Conservation (phyloP, 148 eudicot genomes). For the Camellia japonica region DNA sequence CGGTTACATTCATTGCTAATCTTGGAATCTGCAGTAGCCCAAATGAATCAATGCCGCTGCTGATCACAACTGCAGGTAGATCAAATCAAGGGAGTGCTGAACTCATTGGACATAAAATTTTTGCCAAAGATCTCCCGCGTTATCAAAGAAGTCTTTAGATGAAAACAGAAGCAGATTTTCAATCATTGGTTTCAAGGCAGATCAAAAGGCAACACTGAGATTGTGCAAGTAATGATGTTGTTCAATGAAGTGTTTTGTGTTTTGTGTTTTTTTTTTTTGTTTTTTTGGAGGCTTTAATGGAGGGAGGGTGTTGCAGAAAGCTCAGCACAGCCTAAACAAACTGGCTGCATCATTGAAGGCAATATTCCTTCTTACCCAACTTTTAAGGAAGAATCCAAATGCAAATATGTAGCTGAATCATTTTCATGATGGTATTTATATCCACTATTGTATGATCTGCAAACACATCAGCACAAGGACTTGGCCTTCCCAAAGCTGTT, state of each 20-base stretch:
- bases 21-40: conserved; percentile 41
- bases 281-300: neutral
- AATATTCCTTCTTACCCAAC: neutral
- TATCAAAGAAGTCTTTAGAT: conserved; percentile 30
- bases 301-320: neutral
- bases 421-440: neutral
- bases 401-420: neutral
- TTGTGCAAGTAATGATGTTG: neutral
- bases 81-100: conserved; percentile 32
- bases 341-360: neutral
- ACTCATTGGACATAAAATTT: conserved; percentile 23
- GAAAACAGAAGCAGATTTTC: neutral
- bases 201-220: neutral
- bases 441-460: neutral
- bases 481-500: too few relatives aligned
- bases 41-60: conserved; percentile 24
- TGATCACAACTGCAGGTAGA: conserved; percentile 22
- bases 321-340: neutral
- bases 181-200: neutral
- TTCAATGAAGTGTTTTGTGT: neutral
- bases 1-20: conserved; percentile 47
- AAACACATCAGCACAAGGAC: neutral
- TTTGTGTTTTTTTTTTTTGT: neutral
- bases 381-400: neutral
- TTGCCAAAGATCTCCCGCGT: conserved; percentile 20